A percentile compares a stretch with the other conserved stretches of the same genome.
These are phyloP conservation scores for Eucalyptus coolabah DNA, from an alignment of 345 rosid genomes.

Conservation along the genomic window DNA sequence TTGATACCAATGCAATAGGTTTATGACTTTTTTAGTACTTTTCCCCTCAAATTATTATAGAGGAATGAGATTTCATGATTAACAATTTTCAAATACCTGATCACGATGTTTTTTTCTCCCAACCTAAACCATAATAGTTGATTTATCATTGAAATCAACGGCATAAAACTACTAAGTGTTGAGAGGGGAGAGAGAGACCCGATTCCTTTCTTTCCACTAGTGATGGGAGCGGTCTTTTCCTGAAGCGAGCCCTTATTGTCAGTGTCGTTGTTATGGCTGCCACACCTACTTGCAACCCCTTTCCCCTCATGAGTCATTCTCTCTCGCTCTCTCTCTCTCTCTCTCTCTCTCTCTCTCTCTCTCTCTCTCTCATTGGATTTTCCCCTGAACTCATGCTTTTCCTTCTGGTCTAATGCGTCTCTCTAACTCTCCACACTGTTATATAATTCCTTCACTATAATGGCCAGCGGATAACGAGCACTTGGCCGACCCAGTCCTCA, in stretches of 20 bases:
- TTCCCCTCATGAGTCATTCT: background rate
- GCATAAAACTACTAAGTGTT: background rate
- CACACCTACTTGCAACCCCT: background rate
- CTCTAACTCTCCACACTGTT: background rate
- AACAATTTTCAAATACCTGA: background rate
- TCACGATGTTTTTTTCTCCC: background rate
- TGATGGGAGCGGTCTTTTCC: conserved; percentile 32
- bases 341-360: too few relatives aligned
- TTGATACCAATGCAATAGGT: too few relatives aligned
- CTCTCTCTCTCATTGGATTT: background rate
- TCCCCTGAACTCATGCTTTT: background rate
- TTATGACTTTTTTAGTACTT: too few relatives aligned
- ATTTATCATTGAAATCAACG: background rate
- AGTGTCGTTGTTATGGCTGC: background rate
- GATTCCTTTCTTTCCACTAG: conserved; percentile 25
- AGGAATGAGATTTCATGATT: background rate
- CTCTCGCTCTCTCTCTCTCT: too few relatives aligned
- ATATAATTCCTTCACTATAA: background rate
- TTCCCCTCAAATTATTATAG: background rate
- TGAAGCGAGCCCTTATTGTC: background rate
- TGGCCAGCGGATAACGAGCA: background rate
- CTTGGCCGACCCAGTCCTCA: background rate
- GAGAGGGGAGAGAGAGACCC: conserved; percentile 4
- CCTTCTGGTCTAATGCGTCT: too few relatives aligned
- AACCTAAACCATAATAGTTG: background rate